These are phyloP conservation scores for Obba rivulosa DNA, from an alignment of 768 basidiomycete species.

Conservation along the genomic window DNA sequence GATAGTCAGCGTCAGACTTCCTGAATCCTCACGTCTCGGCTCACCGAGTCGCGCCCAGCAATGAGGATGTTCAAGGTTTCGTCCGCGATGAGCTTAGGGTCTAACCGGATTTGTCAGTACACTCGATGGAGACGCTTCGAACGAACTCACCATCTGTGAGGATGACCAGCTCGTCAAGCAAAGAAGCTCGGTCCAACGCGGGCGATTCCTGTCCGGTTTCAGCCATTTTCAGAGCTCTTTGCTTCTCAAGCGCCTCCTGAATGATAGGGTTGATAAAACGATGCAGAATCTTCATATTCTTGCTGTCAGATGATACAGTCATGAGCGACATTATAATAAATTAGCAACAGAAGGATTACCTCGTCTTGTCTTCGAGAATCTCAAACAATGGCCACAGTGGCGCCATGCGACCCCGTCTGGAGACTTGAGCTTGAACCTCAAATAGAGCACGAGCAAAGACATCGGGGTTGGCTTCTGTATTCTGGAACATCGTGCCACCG, in stretches of 20 bases:
- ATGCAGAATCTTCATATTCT: background rate
- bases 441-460: background rate
- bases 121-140: background rate
- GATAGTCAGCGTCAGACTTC: background rate
- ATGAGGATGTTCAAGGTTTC: conserved; percentile 27
- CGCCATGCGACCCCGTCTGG: background rate
- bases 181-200: background rate
- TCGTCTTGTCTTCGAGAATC: conserved; percentile 35
- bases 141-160: background rate
- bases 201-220: background rate
- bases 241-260: conserved; percentile 34
- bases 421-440: background rate
- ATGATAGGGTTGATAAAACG: conserved; percentile 50
- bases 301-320: background rate
- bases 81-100: conserved; percentile 15
- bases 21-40: conserved; percentile 9
- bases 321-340: background rate
- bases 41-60: conserved; percentile 22
- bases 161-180: background rate
- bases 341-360: background rate
- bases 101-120: conserved; percentile 17
- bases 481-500: background rate
- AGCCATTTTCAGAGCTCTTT: conserved; percentile 10
- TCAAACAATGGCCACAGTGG: conserved; percentile 39
- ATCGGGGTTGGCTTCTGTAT: background rate